Conservation (phyloP, 164 flowering plant species). For the Pachysandra terminalis region DNA sequence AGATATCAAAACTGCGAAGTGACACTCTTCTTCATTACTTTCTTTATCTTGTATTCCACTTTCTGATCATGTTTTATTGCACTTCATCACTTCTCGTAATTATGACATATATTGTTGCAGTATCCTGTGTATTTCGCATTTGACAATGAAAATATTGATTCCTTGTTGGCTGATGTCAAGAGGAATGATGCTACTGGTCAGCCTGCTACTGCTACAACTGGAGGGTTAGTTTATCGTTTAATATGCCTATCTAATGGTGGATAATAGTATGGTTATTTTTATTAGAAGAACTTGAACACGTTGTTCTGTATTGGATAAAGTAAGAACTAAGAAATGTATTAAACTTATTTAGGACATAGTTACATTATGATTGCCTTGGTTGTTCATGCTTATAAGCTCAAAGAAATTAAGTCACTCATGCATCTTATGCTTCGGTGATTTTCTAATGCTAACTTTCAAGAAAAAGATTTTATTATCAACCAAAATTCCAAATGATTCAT, state of each 20-base stretch:
- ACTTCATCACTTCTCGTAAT: neutral
- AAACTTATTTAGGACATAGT: neutral
- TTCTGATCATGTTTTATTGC: neutral
- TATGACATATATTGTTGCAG: slow-evolving; percentile 37
- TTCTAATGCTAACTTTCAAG: neutral
- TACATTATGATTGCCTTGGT: no score
- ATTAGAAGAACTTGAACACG: no score
- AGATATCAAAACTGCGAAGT: no score
- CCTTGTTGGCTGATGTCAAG: slow-evolving; percentile 74
- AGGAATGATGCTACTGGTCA: slow-evolving; percentile 83
- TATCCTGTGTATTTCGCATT: slow-evolving; percentile 97
- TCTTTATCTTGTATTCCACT: neutral
- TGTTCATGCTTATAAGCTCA: neutral
- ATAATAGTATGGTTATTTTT: no score
- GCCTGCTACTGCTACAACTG: slow-evolving; percentile 94
- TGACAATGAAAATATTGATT: slow-evolving; percentile 72
- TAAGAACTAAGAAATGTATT: neutral
- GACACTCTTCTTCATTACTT: neutral
- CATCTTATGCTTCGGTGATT: neutral
- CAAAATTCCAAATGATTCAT: neutral
- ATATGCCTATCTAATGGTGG: neutral
- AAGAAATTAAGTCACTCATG: no score
- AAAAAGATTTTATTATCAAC: neutral
- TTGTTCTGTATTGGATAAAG: neutral
- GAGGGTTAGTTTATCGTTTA: slow-evolving; percentile 68